phyloP scores from a whole-genome alignment of 352 stramenopile species.

The Phytophthora megakarya region DNA sequence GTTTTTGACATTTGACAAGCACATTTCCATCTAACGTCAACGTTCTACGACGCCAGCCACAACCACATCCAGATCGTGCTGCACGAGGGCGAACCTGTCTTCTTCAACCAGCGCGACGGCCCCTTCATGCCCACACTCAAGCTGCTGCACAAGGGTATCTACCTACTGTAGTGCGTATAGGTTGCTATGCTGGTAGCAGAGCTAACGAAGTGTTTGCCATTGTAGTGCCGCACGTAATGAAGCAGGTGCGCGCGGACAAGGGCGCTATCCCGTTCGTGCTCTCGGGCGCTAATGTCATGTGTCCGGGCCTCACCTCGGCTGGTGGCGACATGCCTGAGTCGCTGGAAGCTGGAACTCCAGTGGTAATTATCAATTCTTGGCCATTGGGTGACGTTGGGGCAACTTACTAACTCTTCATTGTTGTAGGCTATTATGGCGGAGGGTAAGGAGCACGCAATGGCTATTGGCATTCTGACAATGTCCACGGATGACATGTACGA shows the following conservation, averaged over 20 bases:
- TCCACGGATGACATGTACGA: conserved; percentile 95
- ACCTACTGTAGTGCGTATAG: too few species aligned
- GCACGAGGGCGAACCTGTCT: conserved; percentile 91
- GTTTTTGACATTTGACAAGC: too few species aligned
- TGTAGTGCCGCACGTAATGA: conserved; percentile 92
- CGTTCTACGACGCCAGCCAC: conserved; percentile 62
- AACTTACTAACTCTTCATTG: background rate
- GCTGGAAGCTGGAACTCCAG: conserved; percentile 78
- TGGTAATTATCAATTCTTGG: conserved; percentile 53
- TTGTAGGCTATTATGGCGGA: conserved; percentile 95
- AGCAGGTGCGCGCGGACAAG: conserved; percentile 95
- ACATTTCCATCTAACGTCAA: too few species aligned
- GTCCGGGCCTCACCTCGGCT: conserved; percentile 95
- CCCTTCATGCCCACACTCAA: conserved; percentile 97
- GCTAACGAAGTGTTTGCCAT: background rate
- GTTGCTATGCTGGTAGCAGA: too few species aligned
- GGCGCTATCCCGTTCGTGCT: conserved; percentile 98
- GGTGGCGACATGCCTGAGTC: conserved; percentile 93
- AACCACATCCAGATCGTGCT: conserved; percentile 92
- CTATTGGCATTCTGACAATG: conserved; percentile 96
- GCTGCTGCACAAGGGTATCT: conserved; percentile 92
- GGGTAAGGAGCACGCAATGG: conserved; percentile 96
- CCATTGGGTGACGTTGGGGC: background rate
- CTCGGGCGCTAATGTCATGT: conserved; percentile 99
- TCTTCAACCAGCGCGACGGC: conserved; percentile 97